These are phyloP conservation scores for Sporothrix phasma DNA, from an alignment of 2,329 filamentous ascomycete species.

Conservation along the genomic window DNA sequence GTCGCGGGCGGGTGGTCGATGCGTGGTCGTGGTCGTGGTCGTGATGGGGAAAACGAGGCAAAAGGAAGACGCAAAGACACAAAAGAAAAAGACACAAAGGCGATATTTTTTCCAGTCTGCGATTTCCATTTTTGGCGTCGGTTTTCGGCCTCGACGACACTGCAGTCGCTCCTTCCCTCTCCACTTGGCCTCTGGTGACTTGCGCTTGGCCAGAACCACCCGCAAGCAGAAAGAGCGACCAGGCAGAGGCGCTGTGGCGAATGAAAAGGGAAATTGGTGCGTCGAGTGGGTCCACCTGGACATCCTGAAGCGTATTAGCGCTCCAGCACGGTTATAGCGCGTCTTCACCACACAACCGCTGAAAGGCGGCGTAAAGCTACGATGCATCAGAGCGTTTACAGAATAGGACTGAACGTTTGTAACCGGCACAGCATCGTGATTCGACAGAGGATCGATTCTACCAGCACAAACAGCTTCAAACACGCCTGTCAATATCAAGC, in stretches of 20 bases:
- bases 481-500: too few species aligned
- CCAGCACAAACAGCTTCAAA: too few species aligned
- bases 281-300: too few species aligned
- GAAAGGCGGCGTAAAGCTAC: not conserved
- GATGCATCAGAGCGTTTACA: too few species aligned
- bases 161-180: not conserved
- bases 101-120: not conserved
- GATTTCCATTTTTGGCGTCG: not conserved
- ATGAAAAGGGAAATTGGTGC: not conserved
- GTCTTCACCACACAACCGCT: not conserved
- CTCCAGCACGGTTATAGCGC: too few species aligned
- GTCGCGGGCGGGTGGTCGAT: too few species aligned
- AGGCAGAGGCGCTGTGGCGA: not conserved
- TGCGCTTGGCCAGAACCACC: not conserved
- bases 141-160: not conserved
- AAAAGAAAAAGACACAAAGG: slow-evolving; percentile 4
- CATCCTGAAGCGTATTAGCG: too few species aligned
- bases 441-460: too few species aligned
- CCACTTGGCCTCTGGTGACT: not conserved
- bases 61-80: not conserved
- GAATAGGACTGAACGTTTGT: too few species aligned
- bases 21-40: too few species aligned
- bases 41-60: not conserved
- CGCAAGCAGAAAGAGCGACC: not conserved
- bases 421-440: too few species aligned